Conservation (phyloP, 305 asterid genomes). For the Fraxinus sp. region DNA sequence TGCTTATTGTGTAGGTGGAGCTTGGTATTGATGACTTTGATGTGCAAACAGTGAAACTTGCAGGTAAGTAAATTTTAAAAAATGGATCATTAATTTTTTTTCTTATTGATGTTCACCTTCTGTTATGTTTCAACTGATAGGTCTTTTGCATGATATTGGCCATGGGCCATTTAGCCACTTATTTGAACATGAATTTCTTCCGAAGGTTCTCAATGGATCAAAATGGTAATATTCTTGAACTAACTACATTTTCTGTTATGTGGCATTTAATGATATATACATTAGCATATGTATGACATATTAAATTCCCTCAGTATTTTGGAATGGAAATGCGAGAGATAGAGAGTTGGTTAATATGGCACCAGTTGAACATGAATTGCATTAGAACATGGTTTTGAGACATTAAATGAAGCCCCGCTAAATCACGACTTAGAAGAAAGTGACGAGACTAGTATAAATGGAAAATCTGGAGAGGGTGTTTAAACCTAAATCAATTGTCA, state of each 20-base stretch:
- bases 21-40: constrained; percentile 83
- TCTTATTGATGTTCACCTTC: constrained; percentile 20
- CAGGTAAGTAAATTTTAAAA: constrained; percentile 46
- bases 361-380: background rate
- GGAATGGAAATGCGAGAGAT: background rate
- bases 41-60: constrained; percentile 79
- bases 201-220: constrained; percentile 52
- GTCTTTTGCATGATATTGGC: constrained; percentile 92
- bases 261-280: background rate
- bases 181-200: constrained; percentile 91
- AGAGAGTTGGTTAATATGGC: background rate
- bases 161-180: constrained; percentile 96
- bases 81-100: constrained; percentile 14
- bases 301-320: background rate
- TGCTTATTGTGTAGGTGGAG: constrained; percentile 67
- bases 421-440: background rate
- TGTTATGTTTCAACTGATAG: constrained; percentile 35
- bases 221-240: constrained; percentile 57
- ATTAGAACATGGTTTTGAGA: background rate
- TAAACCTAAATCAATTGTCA: background rate
- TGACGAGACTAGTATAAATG: background rate
- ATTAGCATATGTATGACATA: background rate
- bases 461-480: background rate
- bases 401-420: background rate
- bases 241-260: background rate